Evolutionary conservation across 805 yeast genomes (phyloP).

Genomic region (Saccharomyces eubayanus): DNA sequence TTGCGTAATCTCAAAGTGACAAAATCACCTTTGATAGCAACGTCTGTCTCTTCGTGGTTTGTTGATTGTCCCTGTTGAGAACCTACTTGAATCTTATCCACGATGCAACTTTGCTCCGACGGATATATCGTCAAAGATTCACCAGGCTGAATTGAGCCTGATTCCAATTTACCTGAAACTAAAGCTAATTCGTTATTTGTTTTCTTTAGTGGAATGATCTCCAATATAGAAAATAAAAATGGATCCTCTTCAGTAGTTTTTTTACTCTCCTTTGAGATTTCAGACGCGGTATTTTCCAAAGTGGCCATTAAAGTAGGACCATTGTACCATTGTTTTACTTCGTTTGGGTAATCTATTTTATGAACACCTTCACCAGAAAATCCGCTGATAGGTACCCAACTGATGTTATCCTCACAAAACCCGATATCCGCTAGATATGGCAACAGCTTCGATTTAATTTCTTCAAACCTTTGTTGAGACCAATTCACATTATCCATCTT

Average conservation of each 20-base stretch:
- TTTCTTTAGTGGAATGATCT: constrained; percentile 44
- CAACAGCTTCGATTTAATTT: constrained; percentile 76
- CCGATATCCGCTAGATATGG: constrained; percentile 77
- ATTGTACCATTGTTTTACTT: constrained; percentile 70
- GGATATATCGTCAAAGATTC: constrained; percentile 56
- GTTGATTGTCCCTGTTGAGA: constrained; percentile 10
- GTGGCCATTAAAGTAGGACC: constrained; percentile 85
- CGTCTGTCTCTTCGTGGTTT: constrained; percentile 6
- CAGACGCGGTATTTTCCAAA: constrained; percentile 46
- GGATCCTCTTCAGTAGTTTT: constrained; percentile 31
- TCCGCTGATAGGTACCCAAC: constrained; percentile 94
- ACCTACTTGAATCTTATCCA: constrained; percentile 32
- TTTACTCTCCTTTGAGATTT: constrained; percentile 10
- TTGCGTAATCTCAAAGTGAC: constrained; percentile 37
- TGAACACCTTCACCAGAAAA: constrained; percentile 93
- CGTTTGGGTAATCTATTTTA: constrained; percentile 47
- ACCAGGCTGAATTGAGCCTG: constrained; percentile 65
- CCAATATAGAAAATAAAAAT: constrained; percentile 56
- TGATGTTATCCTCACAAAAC: constrained; percentile 68
- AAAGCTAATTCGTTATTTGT: constrained; percentile 37
- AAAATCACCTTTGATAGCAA: constrained; percentile 49
- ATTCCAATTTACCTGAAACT: constrained; percentile 54
- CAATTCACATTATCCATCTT: constrained; percentile 81
- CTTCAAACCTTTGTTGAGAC: constrained; percentile 88
- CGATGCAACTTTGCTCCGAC: constrained; percentile 32